Conservation (phyloP, 257 asterid genomes). For the Oldenlandia corymbosa region DNA sequence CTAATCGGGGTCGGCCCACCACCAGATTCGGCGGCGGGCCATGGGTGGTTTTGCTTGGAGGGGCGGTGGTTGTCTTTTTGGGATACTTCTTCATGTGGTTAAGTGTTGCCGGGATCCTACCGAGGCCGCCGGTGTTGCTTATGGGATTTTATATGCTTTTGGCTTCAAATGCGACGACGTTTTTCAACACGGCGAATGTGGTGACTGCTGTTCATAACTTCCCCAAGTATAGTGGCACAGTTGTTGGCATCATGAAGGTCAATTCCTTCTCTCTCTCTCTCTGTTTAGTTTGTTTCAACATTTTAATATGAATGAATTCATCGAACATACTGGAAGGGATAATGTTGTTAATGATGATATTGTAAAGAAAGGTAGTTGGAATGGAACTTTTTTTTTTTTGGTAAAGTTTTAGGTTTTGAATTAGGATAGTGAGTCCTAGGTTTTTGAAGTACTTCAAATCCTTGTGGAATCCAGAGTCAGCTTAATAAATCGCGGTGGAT, state of each 20-base stretch:
- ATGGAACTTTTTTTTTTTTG: too few species aligned
- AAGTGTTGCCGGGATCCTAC: constrained; percentile 59
- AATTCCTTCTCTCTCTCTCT: neutral
- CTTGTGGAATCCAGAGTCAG: too few species aligned
- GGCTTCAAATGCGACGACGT: constrained; percentile 82
- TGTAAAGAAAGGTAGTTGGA: neutral
- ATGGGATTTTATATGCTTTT: constrained; percentile 75
- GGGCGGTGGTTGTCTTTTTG: constrained; percentile 41
- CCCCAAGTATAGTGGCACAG: constrained; percentile 61
- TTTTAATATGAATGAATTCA: neutral
- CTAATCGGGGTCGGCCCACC: neutral
- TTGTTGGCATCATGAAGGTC: constrained; percentile 95
- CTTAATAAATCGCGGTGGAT: too few species aligned
- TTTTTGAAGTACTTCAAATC: too few species aligned
- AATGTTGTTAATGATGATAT: too few species aligned
- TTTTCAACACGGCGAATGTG: constrained; percentile 77
- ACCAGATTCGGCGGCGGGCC: constrained; percentile 44
- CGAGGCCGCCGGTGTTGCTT: constrained; percentile 51
- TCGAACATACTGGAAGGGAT: neutral
- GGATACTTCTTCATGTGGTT: constrained; percentile 91
- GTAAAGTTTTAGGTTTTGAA: too few species aligned
- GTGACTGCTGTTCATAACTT: constrained; percentile 82
- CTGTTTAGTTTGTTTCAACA: neutral
- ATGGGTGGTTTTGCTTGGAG: constrained; percentile 40
- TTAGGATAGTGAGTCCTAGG: neutral